Percentiles rank a stretch among this genome's conserved stretches.
These are phyloP conservation scores for Kalmanozyma brasiliensis DNA, from an alignment of 1,284 basidiomycete genomes.

Conservation along the genomic window DNA sequence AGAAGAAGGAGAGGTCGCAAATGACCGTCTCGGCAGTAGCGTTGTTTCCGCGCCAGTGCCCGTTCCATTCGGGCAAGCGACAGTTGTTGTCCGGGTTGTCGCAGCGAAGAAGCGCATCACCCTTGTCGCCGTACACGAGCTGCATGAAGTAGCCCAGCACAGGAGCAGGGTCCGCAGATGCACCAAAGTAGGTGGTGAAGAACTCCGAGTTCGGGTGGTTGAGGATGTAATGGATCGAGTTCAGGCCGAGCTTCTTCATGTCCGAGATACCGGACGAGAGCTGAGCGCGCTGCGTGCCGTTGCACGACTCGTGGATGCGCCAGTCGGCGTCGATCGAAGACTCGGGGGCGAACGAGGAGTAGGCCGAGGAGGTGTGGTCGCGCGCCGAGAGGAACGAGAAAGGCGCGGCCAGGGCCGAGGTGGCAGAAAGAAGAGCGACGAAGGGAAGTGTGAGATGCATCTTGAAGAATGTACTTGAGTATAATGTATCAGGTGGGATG, in stretches of 20 bases:
- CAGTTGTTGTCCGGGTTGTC: constrained; percentile 69
- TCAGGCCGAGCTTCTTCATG: constrained; percentile 61
- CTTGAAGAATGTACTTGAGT: neutral
- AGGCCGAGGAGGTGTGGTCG: neutral
- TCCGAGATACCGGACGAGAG: constrained; percentile 66
- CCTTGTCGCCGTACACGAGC: constrained; percentile 59
- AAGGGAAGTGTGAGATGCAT: constrained; percentile 13
- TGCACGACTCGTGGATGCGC: constrained; percentile 69
- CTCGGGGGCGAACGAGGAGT: constrained; percentile 4
- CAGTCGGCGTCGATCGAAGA: constrained; percentile 40
- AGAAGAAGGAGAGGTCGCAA: constrained; percentile 50
- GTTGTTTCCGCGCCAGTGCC: constrained; percentile 70
- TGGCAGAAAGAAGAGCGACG: neutral
- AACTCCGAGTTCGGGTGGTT: constrained; percentile 67
- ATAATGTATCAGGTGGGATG: no score
- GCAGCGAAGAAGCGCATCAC: constrained; percentile 60
- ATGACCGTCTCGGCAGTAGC: constrained; percentile 70
- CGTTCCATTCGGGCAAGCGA: constrained; percentile 66
- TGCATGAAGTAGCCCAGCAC: constrained; percentile 65
- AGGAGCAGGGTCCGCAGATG: constrained; percentile 54
- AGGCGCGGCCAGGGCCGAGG: constrained; percentile 1
- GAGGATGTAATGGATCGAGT: constrained; percentile 65
- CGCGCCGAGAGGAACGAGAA: constrained; percentile 8
- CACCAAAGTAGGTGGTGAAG: constrained; percentile 69
- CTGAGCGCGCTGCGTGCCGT: constrained; percentile 68